phyloP scores from a whole-genome alignment of 2,329 filamentous ascomycete genomes.

The Talaromyces sp. region DNA sequence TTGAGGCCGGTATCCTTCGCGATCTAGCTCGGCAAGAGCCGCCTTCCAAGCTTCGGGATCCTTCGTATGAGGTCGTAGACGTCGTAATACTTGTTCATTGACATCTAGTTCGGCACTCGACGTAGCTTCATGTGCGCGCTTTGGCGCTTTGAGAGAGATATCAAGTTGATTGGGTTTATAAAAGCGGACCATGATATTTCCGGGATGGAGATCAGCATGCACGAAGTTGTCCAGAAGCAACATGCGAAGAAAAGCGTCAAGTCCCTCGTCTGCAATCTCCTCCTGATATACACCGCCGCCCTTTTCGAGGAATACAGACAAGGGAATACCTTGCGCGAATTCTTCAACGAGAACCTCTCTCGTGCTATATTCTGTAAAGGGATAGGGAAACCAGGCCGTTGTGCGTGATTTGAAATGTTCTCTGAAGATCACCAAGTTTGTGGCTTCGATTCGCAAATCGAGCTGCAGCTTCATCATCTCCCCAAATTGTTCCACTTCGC shows the following conservation, averaged over 20 bases:
- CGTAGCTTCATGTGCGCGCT: slow-evolving; percentile 40
- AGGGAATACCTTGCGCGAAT: slow-evolving; percentile 88
- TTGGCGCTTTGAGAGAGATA: slow-evolving; percentile 52
- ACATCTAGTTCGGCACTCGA: slow-evolving; percentile 63
- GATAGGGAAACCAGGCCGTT: slow-evolving; percentile 95
- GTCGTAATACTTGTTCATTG: slow-evolving; percentile 78
- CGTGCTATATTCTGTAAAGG: slow-evolving; percentile 88
- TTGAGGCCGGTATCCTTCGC: slow-evolving; percentile 86
- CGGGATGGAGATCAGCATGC: slow-evolving; percentile 91
- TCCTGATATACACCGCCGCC: slow-evolving; percentile 90
- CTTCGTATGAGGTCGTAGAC: slow-evolving; percentile 69
- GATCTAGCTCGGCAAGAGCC: slow-evolving; percentile 72
- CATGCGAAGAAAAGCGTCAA: slow-evolving; percentile 96
- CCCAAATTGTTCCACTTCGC: slow-evolving; percentile 89
- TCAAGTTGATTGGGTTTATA: slow-evolving; percentile 76
- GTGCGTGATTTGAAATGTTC: slow-evolving; percentile 84
- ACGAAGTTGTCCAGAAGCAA: slow-evolving; percentile 95
- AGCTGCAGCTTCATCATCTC: slow-evolving; percentile 99
- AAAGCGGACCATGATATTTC: slow-evolving; percentile 99
- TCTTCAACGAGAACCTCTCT: slow-evolving; percentile 91
- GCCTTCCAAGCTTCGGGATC: slow-evolving; percentile 67
- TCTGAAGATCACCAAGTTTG: slow-evolving; percentile 81
- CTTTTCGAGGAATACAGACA: slow-evolving; percentile 84
- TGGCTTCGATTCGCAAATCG: slow-evolving; percentile 88
- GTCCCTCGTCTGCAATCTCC: slow-evolving; percentile 89